Base-by-base conservation (phyloP, 2,329 filamentous ascomycete genomes). In the Teratosphaeria nubilosa region DNA sequence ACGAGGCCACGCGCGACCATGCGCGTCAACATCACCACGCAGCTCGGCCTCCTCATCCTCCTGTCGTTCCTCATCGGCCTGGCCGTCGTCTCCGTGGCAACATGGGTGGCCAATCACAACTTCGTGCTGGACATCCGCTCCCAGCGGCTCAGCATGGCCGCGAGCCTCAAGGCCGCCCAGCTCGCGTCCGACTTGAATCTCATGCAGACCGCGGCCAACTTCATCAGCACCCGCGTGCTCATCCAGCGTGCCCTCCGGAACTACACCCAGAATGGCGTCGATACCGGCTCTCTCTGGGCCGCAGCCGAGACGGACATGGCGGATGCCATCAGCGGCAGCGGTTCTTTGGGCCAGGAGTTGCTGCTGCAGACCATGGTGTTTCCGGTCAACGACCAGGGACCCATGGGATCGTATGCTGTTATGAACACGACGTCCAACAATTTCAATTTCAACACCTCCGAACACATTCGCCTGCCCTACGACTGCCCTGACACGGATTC, bases 21-120 rank as follows among this genome's bases (percentile, higher is more conserved):
- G 89, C 85, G 90, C 73, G 84, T 96, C 72, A 86, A 88, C 59
- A 96, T 96, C 68, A 83, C 90, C 65, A 86, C 91, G 76, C 91
- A 96, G 81, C 81, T 96, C 66, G 89, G 85, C 64, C 80, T 86
- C 72, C 80, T 96, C 63, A 89, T 96, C 68, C 78, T 94, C 63
- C 70, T 90, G 60, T 84, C 87, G 60, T 85, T 90, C 54, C 81
- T 95, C 58, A 76, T 88, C 58, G 86, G 86, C 56, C 81, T 96
- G 61, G 84, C 86, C 57, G 84, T 95, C 61, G 81, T 96, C 61
- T 85, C 90, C 16, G 82, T 96, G 62, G 89, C 91, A 66, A 88
- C 86, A 71, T 80, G 77, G 77, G 70, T 78, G 61, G 84, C 83
- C 57, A 85, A 82, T 62, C 80, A 84, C 68, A 75, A 77, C 60